A percentile compares a stretch with the other conserved stretches of the same genome.
phyloP scores from a whole-genome alignment of 2,329 filamentous ascomycete genomes.

The Trichoderma aggressivum region DNA sequence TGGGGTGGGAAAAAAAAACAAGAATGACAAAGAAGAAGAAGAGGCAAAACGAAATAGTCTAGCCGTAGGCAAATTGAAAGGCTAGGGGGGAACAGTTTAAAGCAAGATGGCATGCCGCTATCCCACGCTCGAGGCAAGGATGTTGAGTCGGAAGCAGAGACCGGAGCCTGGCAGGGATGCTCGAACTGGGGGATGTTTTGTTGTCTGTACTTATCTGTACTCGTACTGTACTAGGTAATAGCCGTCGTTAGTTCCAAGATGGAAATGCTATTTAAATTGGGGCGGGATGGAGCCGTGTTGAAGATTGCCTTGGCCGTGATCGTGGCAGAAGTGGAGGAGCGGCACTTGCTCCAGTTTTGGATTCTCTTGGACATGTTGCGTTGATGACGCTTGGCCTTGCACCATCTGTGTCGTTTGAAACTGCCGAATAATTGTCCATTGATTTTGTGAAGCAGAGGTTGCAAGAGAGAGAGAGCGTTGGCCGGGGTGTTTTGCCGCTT shows the following conservation, averaged over 20 bases:
- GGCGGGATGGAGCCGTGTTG: neutral
- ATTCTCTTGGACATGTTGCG: neutral
- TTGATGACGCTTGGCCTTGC: neutral
- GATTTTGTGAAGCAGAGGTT: neutral
- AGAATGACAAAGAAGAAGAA: neutral
- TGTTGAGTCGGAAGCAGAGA: slow-evolving; percentile 12
- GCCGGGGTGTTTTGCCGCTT: neutral
- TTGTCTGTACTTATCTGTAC: neutral
- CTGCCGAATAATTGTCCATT: neutral
- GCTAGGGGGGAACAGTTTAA: neutral
- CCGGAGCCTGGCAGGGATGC: slow-evolving; percentile 5
- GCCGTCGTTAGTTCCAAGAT: neutral
- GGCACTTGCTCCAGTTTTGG: neutral
- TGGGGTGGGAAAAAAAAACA: neutral
- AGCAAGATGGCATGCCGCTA: slow-evolving; percentile 14
- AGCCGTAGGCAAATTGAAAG: neutral
- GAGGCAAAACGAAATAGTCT: neutral
- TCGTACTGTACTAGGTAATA: neutral
- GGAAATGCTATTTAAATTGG: neutral
- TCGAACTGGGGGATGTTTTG: neutral
- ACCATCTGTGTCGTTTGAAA: neutral
- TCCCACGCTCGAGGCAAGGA: slow-evolving; percentile 5
- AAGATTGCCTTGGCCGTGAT: neutral
- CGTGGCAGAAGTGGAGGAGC: neutral
- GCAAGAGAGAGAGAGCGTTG: neutral